Evolutionary conservation across 2,329 filamentous ascomycete genomes (phyloP).

Genomic region (Venturia effusa): DNA sequence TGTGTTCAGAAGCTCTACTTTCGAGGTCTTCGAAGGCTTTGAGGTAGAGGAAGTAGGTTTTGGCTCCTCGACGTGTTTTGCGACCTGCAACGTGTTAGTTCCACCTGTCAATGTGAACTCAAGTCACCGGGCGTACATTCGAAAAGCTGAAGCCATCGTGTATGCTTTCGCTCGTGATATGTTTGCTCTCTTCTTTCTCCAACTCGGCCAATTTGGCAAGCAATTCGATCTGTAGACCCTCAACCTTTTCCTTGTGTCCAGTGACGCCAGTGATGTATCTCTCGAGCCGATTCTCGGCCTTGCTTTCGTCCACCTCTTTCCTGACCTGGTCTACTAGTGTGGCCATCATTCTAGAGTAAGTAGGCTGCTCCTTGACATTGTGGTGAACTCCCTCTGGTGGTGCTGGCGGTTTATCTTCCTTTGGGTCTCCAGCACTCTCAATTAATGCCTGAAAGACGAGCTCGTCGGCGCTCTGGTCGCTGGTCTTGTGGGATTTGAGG

Average conservation of each 20-base stretch:
- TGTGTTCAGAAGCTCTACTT: conserved; percentile 69
- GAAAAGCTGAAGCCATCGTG: conserved; percentile 88
- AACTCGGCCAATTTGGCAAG: conserved; percentile 64
- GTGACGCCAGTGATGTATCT: conserved; percentile 71
- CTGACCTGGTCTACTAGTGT: conserved; percentile 91
- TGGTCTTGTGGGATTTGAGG: conserved; percentile 58
- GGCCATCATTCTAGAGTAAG: conserved; percentile 98
- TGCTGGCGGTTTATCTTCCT: conserved; percentile 64
- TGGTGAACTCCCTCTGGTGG: conserved; percentile 71
- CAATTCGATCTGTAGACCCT: conserved; percentile 66
- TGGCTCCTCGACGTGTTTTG: conserved; percentile 15
- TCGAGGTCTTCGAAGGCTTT: conserved; percentile 28
- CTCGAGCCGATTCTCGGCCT: conserved; percentile 53
- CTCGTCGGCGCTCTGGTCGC: conserved; percentile 60
- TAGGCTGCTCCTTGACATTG: conserved; percentile 63
- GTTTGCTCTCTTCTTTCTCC: conserved; percentile 72
- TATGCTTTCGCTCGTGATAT: conserved; percentile 88
- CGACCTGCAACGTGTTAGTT: conserved; percentile 7
- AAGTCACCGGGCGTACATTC: conserved; percentile 38
- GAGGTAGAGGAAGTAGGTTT: conserved; percentile 21
- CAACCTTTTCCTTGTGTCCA: conserved; percentile 66
- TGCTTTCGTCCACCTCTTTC: conserved; percentile 68
- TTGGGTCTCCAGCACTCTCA: conserved; percentile 61
- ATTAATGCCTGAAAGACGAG: conserved; percentile 84
- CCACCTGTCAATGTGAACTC: background rate